These are phyloP conservation scores for Petunia axillaris DNA, from an alignment of 257 asterid genomes.

Conservation along the genomic window DNA sequence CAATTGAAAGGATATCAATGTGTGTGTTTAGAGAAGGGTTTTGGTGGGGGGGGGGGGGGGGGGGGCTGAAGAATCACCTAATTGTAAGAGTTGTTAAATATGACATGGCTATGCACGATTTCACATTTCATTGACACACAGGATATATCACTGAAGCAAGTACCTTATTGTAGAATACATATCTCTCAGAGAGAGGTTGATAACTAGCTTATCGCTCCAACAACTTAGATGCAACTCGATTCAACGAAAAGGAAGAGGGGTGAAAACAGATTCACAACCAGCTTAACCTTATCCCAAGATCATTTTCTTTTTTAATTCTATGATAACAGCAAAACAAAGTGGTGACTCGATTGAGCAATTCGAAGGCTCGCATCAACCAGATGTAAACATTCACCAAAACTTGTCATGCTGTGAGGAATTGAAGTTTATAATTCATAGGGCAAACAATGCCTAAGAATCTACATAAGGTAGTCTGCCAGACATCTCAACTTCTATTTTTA, in stretches of 20 bases:
- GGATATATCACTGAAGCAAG: not conserved
- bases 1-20: not conserved
- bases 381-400: not conserved
- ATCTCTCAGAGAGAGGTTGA: not conserved
- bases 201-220: not conserved
- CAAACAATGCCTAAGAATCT: not conserved
- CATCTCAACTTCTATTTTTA: not conserved
- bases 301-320: too few relatives aligned
- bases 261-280: not conserved
- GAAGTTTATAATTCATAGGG: not conserved
- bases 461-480: not conserved
- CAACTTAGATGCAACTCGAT: not conserved
- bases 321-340: not conserved
- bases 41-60: not conserved
- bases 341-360: not conserved
- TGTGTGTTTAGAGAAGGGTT: not conserved
- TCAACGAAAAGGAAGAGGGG: not conserved
- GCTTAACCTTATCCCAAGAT: not conserved
- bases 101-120: not conserved
- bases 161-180: not conserved
- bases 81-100: not conserved
- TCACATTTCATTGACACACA: not conserved
- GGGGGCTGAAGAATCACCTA: not conserved
- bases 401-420: not conserved
- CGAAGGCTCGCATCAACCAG: conserved; percentile 6